Evolutionary conservation across 2,329 filamentous ascomycete genomes (phyloP).

Genomic region (Cucurbitaria berberidis): DNA sequence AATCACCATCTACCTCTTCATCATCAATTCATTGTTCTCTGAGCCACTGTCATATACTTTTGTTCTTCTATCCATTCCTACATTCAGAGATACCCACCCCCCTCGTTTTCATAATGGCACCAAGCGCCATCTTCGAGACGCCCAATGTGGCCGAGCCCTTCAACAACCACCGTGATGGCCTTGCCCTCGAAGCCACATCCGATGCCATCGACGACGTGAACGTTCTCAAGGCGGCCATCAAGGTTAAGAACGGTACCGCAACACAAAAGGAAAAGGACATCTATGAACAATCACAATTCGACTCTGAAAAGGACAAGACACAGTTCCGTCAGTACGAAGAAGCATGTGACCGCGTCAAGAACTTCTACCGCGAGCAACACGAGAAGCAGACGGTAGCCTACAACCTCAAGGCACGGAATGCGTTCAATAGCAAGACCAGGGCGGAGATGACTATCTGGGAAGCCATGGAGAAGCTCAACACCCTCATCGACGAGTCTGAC

Average conservation of each 20-base stretch:
- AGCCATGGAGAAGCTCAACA: constrained; percentile 91
- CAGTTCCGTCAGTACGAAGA: constrained; percentile 83
- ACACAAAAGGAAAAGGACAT: constrained; percentile 56
- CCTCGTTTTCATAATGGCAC: constrained; percentile 50
- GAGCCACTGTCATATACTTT: constrained; percentile 1
- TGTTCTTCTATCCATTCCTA: not conserved
- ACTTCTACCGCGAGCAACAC: constrained; percentile 79
- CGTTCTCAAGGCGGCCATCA: constrained; percentile 62
- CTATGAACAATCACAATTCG: constrained; percentile 69
- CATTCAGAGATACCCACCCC: constrained; percentile 27
- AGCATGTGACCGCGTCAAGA: constrained; percentile 82
- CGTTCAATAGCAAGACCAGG: constrained; percentile 70
- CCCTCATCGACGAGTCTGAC: constrained; percentile 87
- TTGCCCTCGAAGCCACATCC: constrained; percentile 63
- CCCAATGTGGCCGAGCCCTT: constrained; percentile 53
- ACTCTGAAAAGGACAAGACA: constrained; percentile 77
- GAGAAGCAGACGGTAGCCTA: constrained; percentile 79
- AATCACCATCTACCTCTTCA: constrained; percentile 2
- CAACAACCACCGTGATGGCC: constrained; percentile 60
- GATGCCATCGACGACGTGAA: constrained; percentile 67
- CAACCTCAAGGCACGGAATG: constrained; percentile 79
- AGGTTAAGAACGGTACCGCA: constrained; percentile 55
- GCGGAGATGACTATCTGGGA: constrained; percentile 87
- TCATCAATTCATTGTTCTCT: not conserved
- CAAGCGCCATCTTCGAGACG: constrained; percentile 51